Conservation (phyloP, 768 basidiomycete species). For the Boletus reticulatus region DNA sequence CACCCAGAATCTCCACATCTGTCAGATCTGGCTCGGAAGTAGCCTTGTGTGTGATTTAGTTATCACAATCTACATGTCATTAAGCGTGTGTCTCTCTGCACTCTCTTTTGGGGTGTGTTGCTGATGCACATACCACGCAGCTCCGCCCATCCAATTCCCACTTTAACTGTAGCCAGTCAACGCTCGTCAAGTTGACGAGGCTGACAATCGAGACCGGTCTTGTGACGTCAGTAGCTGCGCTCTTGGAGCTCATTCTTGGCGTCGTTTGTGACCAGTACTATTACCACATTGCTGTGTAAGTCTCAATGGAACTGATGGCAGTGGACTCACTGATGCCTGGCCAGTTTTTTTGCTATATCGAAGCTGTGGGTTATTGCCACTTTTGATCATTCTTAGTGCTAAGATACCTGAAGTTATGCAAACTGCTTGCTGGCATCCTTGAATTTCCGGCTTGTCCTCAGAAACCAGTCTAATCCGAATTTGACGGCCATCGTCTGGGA, state of each 20-base stretch:
- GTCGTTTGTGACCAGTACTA: neutral
- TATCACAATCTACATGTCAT: conserved; percentile 21
- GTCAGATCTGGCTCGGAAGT: conserved; percentile 22
- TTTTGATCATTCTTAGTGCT: neutral
- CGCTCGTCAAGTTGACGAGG: conserved; percentile 9
- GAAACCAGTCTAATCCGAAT: neutral
- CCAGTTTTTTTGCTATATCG: conserved; percentile 13
- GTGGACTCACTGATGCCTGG: neutral
- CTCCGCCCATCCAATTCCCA: neutral
- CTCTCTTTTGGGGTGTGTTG: neutral
- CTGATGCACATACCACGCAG: conserved; percentile 1
- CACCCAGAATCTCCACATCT: neutral
- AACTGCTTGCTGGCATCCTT: conserved; percentile 14
- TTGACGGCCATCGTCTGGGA: neutral
- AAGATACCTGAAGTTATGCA: conserved; percentile 10
- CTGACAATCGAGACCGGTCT: conserved; percentile 26
- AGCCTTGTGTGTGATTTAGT: conserved; percentile 15
- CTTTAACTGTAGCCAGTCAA: neutral
- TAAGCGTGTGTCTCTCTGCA: conserved; percentile 2
- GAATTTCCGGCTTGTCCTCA: conserved; percentile 4
- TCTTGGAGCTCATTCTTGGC: conserved; percentile 18
- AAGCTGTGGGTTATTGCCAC: conserved; percentile 8
- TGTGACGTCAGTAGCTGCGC: conserved; percentile 16
- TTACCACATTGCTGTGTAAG: conserved; percentile 19
- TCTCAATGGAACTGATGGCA: neutral